Evolutionary conservation across 768 basidiomycete genomes (phyloP).

Genomic region (Myochromella boudieri): DNA sequence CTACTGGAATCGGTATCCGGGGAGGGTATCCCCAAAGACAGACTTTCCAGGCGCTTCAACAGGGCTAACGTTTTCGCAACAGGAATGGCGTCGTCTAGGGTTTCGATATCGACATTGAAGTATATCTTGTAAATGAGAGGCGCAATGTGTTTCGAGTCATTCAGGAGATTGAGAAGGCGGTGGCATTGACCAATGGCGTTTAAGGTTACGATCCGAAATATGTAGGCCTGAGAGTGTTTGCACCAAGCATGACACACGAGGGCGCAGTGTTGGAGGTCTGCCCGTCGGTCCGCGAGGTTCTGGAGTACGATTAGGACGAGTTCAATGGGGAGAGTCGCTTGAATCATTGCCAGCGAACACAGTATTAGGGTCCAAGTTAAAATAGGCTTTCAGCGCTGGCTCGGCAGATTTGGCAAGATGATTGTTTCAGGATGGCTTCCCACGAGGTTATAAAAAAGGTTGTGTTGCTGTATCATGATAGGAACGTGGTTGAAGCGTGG

Average conservation of each 20-base stretch:
- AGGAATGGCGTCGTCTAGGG: background rate
- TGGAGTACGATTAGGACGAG: constrained; percentile 5
- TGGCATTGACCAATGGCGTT: constrained; percentile 6
- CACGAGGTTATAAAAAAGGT: no score
- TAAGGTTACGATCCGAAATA: constrained; percentile 4
- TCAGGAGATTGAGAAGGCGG: constrained; percentile 1
- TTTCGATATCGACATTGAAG: constrained; percentile 1
- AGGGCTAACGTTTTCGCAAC: background rate
- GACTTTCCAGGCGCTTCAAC: background rate
- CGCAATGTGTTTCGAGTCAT: background rate
- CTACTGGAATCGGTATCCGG: background rate
- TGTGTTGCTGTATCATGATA: no score
- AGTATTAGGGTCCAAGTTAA: no score
- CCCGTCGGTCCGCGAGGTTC: constrained; percentile 2
- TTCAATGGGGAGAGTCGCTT: constrained; percentile 2
- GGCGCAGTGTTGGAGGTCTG: constrained; percentile 6
- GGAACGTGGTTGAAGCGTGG: no score
- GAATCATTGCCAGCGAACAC: no score
- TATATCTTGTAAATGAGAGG: constrained; percentile 2
- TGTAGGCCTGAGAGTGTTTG: constrained; percentile 5
- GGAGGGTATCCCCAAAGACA: constrained; percentile 2
- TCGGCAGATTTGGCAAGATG: no score
- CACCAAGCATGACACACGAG: constrained; percentile 11
- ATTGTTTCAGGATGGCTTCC: no score
- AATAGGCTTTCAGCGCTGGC: no score